Evolutionary conservation across 495 filamentous ascomycete species (phyloP).

Genomic region (Hyaloscypha hepaticicola): DNA sequence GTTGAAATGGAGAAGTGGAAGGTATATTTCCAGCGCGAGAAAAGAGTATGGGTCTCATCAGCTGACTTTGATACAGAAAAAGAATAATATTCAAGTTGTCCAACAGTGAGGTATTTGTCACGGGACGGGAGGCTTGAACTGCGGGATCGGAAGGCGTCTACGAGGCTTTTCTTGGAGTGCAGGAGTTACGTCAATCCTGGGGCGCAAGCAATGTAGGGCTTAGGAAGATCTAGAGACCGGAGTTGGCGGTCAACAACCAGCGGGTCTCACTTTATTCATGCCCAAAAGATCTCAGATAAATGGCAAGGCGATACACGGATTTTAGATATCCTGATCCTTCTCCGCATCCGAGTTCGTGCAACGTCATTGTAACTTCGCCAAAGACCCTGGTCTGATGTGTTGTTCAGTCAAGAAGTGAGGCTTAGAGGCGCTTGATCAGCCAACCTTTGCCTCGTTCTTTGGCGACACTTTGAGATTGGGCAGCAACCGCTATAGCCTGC

Average conservation of each 20-base stretch:
- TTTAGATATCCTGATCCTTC: conserved; percentile 4
- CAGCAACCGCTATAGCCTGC: not conserved
- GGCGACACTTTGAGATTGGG: conserved; percentile 17
- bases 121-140: conserved; percentile 1
- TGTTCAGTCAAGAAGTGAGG: conserved; percentile 23
- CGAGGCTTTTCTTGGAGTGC: conserved; percentile 10
- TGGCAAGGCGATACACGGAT: conserved; percentile 13
- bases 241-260: not conserved
- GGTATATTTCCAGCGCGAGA: conserved; percentile 51
- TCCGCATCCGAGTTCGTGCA: conserved; percentile 21
- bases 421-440: conserved; percentile 7
- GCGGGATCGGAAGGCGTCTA: not conserved
- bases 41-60: not conserved
- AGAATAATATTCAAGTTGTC: conserved; percentile 98
- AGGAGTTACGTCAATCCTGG: conserved; percentile 24
- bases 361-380: conserved; percentile 25
- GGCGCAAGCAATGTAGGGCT: conserved; percentile 1
- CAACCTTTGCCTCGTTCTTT: not conserved
- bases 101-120: conserved; percentile 42
- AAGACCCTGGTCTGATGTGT: conserved; percentile 5
- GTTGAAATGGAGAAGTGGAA: conserved; percentile 98
- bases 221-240: not conserved
- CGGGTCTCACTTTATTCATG: conserved; percentile 19
- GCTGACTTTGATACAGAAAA: conserved; percentile 64
- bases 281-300: conserved; percentile 18